Evolutionary conservation across 2,329 filamentous ascomycete genomes (phyloP).

Genomic region (Fusarium verticillioides): DNA sequence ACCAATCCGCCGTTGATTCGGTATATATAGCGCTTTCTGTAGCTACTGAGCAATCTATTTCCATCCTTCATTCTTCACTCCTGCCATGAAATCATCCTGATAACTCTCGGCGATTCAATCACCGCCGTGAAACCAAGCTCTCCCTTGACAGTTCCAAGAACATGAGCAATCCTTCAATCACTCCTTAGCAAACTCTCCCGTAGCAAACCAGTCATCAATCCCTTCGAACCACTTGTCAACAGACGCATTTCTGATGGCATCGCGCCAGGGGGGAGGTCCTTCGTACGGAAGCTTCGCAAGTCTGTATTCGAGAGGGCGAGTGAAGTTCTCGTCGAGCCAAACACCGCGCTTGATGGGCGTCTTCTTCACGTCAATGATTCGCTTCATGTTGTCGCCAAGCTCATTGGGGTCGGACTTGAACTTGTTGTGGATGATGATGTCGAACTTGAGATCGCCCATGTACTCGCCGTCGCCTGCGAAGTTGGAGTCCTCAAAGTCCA

Average conservation of each 20-base stretch:
- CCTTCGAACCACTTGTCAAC: neutral
- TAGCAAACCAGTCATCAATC: neutral
- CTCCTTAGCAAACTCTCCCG: neutral
- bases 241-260: neutral
- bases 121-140: neutral
- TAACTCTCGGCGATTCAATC: neutral
- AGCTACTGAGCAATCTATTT: neutral
- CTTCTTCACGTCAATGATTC: neutral
- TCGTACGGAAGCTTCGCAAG: constrained; percentile 3
- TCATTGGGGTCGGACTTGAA: neutral
- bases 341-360: neutral
- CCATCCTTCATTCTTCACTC: neutral
- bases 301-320: neutral
- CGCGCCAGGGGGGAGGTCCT: neutral
- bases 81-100: neutral
- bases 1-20: constrained; percentile 18
- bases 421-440: neutral
- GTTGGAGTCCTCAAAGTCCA: neutral
- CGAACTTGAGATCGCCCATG: neutral
- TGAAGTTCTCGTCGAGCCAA: neutral
- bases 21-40: neutral
- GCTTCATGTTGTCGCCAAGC: neutral
- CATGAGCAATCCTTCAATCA: neutral
- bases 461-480: neutral
- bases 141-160: neutral